Evolutionary conservation across 345 rosid genomes (phyloP), one percentile per base, ranked within the genome.

Genomic region (Pistacia integerrima): DNA sequence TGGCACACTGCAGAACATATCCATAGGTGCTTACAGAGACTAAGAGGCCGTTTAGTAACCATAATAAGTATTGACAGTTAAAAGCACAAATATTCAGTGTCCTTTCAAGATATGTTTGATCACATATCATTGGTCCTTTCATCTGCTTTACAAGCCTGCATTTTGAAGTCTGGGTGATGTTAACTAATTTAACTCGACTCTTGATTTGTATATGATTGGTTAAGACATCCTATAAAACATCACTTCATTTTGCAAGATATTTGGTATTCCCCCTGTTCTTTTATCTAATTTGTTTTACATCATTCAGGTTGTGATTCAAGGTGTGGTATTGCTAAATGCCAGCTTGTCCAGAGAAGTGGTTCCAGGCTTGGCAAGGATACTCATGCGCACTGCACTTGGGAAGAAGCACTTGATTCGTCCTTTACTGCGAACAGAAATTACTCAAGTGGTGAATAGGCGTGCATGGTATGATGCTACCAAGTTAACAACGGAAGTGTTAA

Each of bases 391-490:
- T 72, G 85, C 97, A 70, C 94, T 94, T 68, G 97, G 98, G 79
- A 94, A 90, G 89, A 94, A 93, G 85, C 97, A 94, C 88, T 87
- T 94, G 85, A 96, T 94, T 69, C 92, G 96, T 18, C 92, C 98
- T 16, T 84, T 95, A 60, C 81, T 95, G 79, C 86, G 97, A 60
- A 88, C 98, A 22, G 99, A 93, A 86, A 93, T 95, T 75, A 87
- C 92, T 78, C 97, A 95, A 79, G 93, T 95, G 76, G 99, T 95
- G 78, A 92, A 93, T 77, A 91, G 94, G 38, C 91, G 94, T 56
- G 97, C 99, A 52, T 95, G 99, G 99, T 88, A 93, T 81, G 97
- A 95, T 81, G 88, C 93, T 58, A 75, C 92, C 75, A 92, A 93
- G 86, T 80, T 93, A 76, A 91, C 98, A 35, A 63, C 96, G 60